Evolutionary conservation across 1,139 yeast species (phyloP).

Genomic region (Scheffersomyces stambukii): DNA sequence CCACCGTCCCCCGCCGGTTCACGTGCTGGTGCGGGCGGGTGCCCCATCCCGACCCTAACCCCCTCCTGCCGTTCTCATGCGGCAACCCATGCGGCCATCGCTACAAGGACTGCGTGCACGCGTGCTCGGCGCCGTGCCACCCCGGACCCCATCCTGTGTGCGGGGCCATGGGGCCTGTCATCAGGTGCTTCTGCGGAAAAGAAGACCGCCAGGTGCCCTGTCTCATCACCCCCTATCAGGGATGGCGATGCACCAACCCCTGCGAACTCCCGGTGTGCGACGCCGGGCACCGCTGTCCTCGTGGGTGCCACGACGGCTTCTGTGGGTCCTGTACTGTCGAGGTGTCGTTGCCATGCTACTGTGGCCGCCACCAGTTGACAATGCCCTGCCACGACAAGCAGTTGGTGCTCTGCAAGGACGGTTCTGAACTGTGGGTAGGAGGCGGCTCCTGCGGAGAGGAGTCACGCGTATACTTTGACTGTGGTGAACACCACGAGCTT

Average conservation of each 20-base stretch:
- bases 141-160: constrained; percentile 88
- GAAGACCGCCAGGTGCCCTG: constrained; percentile 66
- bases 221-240: constrained; percentile 65
- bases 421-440: constrained; percentile 53
- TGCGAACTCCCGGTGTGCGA: constrained; percentile 71
- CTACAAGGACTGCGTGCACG: constrained; percentile 63
- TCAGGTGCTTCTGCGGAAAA: constrained; percentile 75
- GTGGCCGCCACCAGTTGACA: constrained; percentile 53
- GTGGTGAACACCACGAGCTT: constrained; percentile 62
- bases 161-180: constrained; percentile 68
- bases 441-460: constrained; percentile 52
- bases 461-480: constrained; percentile 53
- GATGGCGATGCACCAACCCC: constrained; percentile 63
- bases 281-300: constrained; percentile 54
- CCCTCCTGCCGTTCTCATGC: constrained; percentile 77
- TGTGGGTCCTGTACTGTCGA: constrained; percentile 63
- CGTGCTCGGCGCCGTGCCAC: constrained; percentile 75
- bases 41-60: constrained; percentile 58
- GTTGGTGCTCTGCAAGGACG: constrained; percentile 23
- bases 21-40: constrained; percentile 91
- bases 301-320: constrained; percentile 59
- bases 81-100: constrained; percentile 72
- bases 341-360: constrained; percentile 57
- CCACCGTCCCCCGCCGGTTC: constrained; percentile 54
- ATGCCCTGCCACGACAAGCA: constrained; percentile 49